A percentile compares a stretch with the other conserved stretches of the same genome.
Evolutionary conservation across 805 yeast species (phyloP).

Genomic region (Lipomyces orientalis): DNA sequence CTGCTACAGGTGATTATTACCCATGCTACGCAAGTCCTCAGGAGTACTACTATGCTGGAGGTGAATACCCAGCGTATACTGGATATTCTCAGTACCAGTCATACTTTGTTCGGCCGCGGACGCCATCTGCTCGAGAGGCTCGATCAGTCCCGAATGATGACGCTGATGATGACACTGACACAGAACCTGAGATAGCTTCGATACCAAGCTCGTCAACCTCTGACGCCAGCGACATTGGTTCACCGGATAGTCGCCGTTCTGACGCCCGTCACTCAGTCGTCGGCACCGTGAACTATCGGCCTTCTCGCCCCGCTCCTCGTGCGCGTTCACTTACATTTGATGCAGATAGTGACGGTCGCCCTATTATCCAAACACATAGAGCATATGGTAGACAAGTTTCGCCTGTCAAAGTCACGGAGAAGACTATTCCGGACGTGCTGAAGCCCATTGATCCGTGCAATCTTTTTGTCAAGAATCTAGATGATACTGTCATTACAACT

Average conservation of each 20-base stretch:
- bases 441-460: conserved; percentile 27
- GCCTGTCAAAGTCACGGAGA: neutral
- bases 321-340: conserved; percentile 5
- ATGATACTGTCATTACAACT: conserved; percentile 18
- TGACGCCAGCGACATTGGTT: neutral
- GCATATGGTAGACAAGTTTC: neutral
- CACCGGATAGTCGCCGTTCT: neutral
- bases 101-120: neutral
- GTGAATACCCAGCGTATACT: neutral
- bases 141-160: conserved; percentile 1
- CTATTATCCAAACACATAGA: conserved; percentile 1
- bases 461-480: conserved; percentile 34
- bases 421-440: conserved; percentile 3
- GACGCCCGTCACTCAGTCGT: neutral
- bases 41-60: conserved; percentile 3
- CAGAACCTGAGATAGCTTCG: neutral
- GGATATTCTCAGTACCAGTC: neutral
- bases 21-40: neutral
- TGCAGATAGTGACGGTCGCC: conserved; percentile 15
- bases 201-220: neutral
- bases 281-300: conserved; percentile 1
- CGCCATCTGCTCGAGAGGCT: neutral
- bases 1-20: neutral
- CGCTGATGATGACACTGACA: conserved; percentile 2
- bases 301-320: neutral